These are phyloP conservation scores for Xylaria sp. DNA, from an alignment of 495 filamentous ascomycete genomes.

Conservation along the genomic window DNA sequence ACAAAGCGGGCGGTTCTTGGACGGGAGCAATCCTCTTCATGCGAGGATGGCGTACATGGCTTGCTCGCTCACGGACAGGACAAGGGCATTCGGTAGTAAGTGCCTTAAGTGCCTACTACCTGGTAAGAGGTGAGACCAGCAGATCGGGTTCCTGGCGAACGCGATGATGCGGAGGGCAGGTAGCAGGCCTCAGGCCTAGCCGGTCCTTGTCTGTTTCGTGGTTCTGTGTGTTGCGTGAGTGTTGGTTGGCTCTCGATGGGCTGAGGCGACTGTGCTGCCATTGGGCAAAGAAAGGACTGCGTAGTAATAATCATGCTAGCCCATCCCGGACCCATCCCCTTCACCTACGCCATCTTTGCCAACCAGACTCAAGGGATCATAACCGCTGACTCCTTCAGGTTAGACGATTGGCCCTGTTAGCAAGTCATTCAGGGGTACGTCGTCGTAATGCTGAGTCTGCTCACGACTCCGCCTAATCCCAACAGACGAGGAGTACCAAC, in stretches of 20 bases:
- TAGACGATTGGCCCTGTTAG: slow-evolving; percentile 15
- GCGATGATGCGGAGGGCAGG: background rate
- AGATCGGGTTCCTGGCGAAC: slow-evolving; percentile 11
- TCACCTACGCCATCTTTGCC: slow-evolving; percentile 20
- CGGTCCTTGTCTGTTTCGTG: slow-evolving; percentile 13
- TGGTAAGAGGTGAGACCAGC: slow-evolving; percentile 9
- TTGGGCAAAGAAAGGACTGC: slow-evolving; percentile 19
- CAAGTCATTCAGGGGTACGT: slow-evolving; percentile 18
- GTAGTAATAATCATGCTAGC: slow-evolving; percentile 24
- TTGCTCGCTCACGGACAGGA: slow-evolving; percentile 12
- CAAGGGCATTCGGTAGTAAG: slow-evolving; percentile 25
- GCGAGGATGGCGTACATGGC: slow-evolving; percentile 25
- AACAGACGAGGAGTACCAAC: background rate
- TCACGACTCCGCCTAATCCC: background rate
- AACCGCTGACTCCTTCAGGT: slow-evolving; percentile 27
- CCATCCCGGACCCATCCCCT: slow-evolving; percentile 8
- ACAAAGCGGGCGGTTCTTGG: slow-evolving; percentile 14
- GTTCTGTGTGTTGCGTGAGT: slow-evolving; percentile 11
- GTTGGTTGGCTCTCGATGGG: slow-evolving; percentile 15
- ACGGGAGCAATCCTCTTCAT: slow-evolving; percentile 25
- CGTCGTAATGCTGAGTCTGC: background rate
- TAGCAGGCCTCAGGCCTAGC: background rate
- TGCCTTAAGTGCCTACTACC: too few species aligned
- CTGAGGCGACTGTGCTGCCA: slow-evolving; percentile 13
- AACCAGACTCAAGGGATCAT: slow-evolving; percentile 20